Evolutionary conservation across 2,329 filamentous ascomycete species (phyloP).

Genomic region (Pyricularia grisea): DNA sequence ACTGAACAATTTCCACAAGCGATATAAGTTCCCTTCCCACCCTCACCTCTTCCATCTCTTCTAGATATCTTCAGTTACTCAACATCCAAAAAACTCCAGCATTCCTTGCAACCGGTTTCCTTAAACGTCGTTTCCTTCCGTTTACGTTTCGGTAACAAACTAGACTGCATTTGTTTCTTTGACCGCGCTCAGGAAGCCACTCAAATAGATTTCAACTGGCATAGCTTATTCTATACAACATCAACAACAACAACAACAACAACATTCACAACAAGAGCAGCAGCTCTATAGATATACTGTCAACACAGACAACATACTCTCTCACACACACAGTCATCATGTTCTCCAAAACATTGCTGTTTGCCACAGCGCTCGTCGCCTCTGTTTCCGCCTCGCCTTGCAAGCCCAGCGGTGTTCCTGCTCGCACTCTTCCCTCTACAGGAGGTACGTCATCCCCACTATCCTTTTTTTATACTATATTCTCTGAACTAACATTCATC

Average conservation of each 20-base stretch:
- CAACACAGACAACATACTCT: too few species aligned
- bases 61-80: not conserved
- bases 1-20: not conserved
- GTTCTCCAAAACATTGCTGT: constrained; percentile 6
- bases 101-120: not conserved
- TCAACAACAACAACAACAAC: too few species aligned
- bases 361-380: constrained; percentile 9
- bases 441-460: constrained; percentile 18
- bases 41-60: not conserved
- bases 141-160: not conserved
- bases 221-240: too few species aligned
- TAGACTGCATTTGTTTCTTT: not conserved
- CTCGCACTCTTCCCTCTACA: constrained; percentile 27
- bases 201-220: not conserved
- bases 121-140: not conserved
- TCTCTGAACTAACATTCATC: not conserved
- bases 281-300: not conserved
- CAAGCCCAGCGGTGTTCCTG: constrained; percentile 3
- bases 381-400: constrained; percentile 11
- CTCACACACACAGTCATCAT: constrained; percentile 2
- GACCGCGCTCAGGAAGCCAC: constrained; percentile 1
- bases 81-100: not conserved
- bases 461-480: not conserved
- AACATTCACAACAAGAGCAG: too few species aligned
- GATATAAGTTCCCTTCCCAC: not conserved